Evolutionary conservation across 176 grass and related monocot genomes (phyloP), one percentile per base, ranked within the genome.

Genomic region (Saccharum officinarum): DNA sequence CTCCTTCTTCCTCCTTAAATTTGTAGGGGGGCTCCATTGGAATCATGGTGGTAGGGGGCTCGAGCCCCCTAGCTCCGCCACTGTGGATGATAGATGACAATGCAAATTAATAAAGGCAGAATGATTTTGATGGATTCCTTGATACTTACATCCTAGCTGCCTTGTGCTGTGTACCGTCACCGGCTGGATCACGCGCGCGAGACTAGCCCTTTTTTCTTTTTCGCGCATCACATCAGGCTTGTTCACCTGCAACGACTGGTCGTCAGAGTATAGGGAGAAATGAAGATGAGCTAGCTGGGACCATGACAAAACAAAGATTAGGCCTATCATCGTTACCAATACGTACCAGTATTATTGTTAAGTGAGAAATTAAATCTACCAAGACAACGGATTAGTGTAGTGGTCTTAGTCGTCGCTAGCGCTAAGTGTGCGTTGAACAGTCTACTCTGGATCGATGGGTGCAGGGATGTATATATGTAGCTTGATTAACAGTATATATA

Each of bases 61-160:
- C n/a, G n/a, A n/a, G n/a, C n/a, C n/a, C n/a, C n/a, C n/a, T n/a
- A n/a, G n/a, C n/a, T n/a, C n/a, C n/a, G n/a, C n/a, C n/a, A n/a
- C n/a, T n/a, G n/a, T 50, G 46, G 45, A 69, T 52, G 25, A 41
- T 23, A 12, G 10, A 45, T 80, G 61, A 34, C 26, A 54, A 50
- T 7, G 18, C 45, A 25, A 38, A 71, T 66, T n/a, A n/a, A n/a
- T n/a, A 15, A 66, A 44, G 46, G 80, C 65, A 16, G 16, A 12
- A 20, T 67, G 62, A 67, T 34, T 49, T 80, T 17, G 22, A 67
- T 80, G 16, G 46, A 67, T 80, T 80, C 39, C 42, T 80, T 37
- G 63, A 76, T 36, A 54, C 73, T 34, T 34, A 33, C 33, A 33
- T 33, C 45, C 46, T 76, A 54, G 28, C 45, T 33, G 15, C 25